A percentile compares a stretch with the other conserved stretches of the same genome.
Evolutionary conservation across 1,139 yeast species (phyloP).

Genomic region (Nakaseomyces uthaithaninus): DNA sequence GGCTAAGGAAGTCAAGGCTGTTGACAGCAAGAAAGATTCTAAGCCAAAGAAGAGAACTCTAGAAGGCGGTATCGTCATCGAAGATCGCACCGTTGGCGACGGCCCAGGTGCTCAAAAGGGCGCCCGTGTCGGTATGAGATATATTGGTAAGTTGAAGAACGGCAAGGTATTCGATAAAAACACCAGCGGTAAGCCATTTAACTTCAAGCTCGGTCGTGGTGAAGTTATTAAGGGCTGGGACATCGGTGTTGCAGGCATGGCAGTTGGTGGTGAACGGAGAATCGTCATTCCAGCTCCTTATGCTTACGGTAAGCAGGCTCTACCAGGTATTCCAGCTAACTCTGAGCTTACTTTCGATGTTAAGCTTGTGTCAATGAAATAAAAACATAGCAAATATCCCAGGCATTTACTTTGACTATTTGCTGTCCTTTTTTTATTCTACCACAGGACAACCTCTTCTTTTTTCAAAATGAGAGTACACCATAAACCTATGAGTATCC

Average conservation of each 20-base stretch:
- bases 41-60: conserved; percentile 57
- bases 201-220: conserved; percentile 87
- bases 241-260: conserved; percentile 97
- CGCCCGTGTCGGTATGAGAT: conserved; percentile 89
- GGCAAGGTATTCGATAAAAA: conserved; percentile 96
- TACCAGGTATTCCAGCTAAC: conserved; percentile 97
- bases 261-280: conserved; percentile 98
- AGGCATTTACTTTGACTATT: too few species aligned
- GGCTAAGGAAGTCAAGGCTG: conserved; percentile 31
- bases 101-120: conserved; percentile 88
- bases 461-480: too few species aligned
- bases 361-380: conserved; percentile 84
- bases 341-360: conserved; percentile 94
- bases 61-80: conserved; percentile 87
- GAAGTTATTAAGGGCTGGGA: conserved; percentile 99
- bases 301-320: conserved; percentile 91
- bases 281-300: conserved; percentile 90
- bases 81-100: conserved; percentile 83
- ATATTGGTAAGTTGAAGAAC: conserved; percentile 93
- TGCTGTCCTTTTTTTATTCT: too few species aligned
- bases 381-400: too few species aligned
- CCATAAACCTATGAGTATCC: too few species aligned
- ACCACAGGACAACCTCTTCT: too few species aligned
- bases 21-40: conserved; percentile 25
- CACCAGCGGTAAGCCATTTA: conserved; percentile 94